Conservation (phyloP, 371 early-diverging fungal genomes). For the Mucor racemosus region DNA sequence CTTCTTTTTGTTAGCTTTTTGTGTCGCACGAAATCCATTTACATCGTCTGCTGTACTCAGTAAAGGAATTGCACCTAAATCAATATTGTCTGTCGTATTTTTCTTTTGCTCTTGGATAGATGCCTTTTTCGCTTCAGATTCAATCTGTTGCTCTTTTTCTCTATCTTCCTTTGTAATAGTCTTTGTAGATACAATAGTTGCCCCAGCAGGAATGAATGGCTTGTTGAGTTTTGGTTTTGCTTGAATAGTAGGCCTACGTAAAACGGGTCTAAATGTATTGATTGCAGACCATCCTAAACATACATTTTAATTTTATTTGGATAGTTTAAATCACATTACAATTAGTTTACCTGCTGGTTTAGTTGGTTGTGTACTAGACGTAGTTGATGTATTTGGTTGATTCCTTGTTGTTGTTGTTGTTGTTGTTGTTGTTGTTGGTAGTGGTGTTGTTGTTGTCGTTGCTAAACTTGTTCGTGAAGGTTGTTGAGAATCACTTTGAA, state of each 20-base stretch:
- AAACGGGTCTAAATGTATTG: constrained; percentile 51
- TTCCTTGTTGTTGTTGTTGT: constrained; percentile 1
- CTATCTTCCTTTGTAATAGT: constrained; percentile 33
- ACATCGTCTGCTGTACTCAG: constrained; percentile 43
- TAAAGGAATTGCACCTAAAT: constrained; percentile 31
- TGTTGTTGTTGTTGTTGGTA: constrained; percentile 4
- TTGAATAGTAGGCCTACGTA: constrained; percentile 51
- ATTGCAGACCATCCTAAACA: constrained; percentile 48
- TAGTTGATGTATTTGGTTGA: background rate
- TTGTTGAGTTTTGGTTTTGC: constrained; percentile 51
- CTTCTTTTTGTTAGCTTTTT: constrained; percentile 29
- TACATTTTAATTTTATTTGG: background rate
- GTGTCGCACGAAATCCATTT: constrained; percentile 36
- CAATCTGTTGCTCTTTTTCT: background rate
- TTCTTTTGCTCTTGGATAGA: background rate
- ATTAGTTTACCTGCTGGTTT: constrained; percentile 15
- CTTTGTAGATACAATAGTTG: constrained; percentile 45
- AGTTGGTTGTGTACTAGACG: background rate
- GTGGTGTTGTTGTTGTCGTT: background rate
- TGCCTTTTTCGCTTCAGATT: background rate
- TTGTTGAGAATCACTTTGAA: constrained; percentile 1
- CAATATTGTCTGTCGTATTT: constrained; percentile 11
- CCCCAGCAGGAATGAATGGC: constrained; percentile 52
- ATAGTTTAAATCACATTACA: background rate
- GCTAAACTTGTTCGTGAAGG: background rate